Base-by-base conservation (phyloP, 169 alveolate genomes). In the Cryptosporidium parvum region DNA sequence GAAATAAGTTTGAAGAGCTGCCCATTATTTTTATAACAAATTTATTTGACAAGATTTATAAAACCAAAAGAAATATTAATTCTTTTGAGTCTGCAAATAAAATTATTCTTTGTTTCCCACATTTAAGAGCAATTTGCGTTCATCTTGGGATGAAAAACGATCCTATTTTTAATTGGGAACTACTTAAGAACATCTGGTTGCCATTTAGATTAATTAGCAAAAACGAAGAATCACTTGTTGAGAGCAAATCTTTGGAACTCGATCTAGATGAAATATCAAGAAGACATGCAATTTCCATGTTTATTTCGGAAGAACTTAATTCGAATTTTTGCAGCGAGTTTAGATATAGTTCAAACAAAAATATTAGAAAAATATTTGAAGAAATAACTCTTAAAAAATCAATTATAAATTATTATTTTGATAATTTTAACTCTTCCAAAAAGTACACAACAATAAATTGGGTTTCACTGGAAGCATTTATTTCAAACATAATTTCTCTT, bases 121-220 rank as follows among this genome's bases (percentile, higher is more conserved):
- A 67, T 16, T 80, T 62, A 16, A 59, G 89, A 62, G 45, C 80
- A 42, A 12, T 80, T 23, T 31, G 42, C 29, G 62, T 62, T 29
- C 45, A 44, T 26, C 75, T 80, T 45, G 68, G 65, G 10, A 5
- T 59, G 10, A 80, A 51, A 10, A 44, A 45, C 29, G 67, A 80
- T 65, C 75, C 68, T 23, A 26, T 44, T n/a, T 59, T 80, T 62
- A 62, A 80, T 65, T 80, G 89, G 89, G 35, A 42, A 26, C 42
- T 80, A 44, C 35, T 80, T 0, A 62, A 80, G 45, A 80, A 61
- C 39, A 48, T 80, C 5, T 80, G 89, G 89, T 29, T 80, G 44
- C 89, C 89, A 21, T 80, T 29, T 62, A 80, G 89, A 44, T 45
- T 44, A 2, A n/a, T 26, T 9, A 42, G 14, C 21, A 18, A 65